These are phyloP conservation scores for Fusarium torulosum DNA, from an alignment of 2,329 filamentous ascomycete genomes.

Conservation along the genomic window DNA sequence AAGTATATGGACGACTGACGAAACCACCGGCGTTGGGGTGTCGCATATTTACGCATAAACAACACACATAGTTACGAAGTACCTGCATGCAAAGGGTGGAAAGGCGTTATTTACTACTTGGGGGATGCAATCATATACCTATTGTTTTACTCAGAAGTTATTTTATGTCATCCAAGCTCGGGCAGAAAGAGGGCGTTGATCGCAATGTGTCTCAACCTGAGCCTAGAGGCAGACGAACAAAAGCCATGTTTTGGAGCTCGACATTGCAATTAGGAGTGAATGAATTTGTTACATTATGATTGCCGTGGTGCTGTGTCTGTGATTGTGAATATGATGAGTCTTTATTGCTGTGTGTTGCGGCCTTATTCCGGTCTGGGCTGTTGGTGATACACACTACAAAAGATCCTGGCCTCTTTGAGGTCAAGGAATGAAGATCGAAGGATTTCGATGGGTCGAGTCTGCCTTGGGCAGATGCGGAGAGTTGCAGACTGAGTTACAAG, in stretches of 20 bases:
- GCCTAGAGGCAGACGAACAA: slow-evolving; percentile 25
- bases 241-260: slow-evolving; percentile 26
- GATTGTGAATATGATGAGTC: not conserved
- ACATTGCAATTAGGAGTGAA: slow-evolving; percentile 30
- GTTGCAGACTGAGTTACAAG: not conserved
- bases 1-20: slow-evolving; percentile 32
- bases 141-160: slow-evolving; percentile 37
- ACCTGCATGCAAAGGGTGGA: slow-evolving; percentile 43
- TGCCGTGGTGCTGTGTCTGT: slow-evolving; percentile 2
- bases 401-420: not conserved
- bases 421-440: slow-evolving; percentile 5
- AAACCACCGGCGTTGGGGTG: slow-evolving; percentile 43
- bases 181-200: slow-evolving; percentile 4
- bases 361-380: slow-evolving; percentile 6
- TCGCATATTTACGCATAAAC: slow-evolving; percentile 42
- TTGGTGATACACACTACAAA: slow-evolving; percentile 3
- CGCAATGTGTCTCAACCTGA: slow-evolving; percentile 10
- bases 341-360: not conserved
- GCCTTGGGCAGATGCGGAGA: slow-evolving; percentile 1
- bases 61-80: slow-evolving; percentile 42
- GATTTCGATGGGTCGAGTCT: slow-evolving; percentile 5
- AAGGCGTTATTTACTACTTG: slow-evolving; percentile 41
- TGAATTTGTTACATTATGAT: slow-evolving; percentile 17
- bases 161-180: slow-evolving; percentile 18
- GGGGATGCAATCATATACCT: slow-evolving; percentile 47